A percentile compares a stretch with the other conserved stretches of the same genome.
phyloP scores from a whole-genome alignment of 108 stramenopile species.

The Craspedostauros australis region DNA sequence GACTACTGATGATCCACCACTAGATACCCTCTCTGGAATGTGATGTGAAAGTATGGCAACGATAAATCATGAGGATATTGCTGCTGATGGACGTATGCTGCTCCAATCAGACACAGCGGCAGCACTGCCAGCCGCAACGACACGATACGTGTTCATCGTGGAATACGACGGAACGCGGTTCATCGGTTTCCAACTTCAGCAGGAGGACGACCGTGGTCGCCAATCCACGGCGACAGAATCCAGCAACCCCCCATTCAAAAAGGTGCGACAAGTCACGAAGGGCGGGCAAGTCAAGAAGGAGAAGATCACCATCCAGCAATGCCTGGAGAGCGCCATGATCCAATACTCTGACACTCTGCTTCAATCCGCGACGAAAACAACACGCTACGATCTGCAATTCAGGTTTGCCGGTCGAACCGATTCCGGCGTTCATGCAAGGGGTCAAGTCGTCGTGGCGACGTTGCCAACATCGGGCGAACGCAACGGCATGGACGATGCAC shows the following conservation, averaged over 20 bases:
- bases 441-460: constrained; percentile 69
- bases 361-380: constrained; percentile 3
- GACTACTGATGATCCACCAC: too few relatives aligned
- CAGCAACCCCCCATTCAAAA: background rate
- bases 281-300: constrained; percentile 20
- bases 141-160: constrained; percentile 40
- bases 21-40: too few relatives aligned
- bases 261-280: constrained; percentile 12
- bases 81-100: too few relatives aligned
- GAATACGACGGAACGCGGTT: constrained; percentile 70
- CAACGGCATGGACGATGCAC: background rate
- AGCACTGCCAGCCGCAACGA: background rate
- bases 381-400: constrained; percentile 29
- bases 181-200: constrained; percentile 77
- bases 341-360: too few relatives aligned
- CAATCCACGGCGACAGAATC: constrained; percentile 22
- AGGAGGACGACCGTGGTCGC: too few relatives aligned
- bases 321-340: constrained; percentile 54
- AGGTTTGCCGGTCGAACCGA: constrained; percentile 74
- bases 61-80: too few relatives aligned
- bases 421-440: constrained; percentile 73
- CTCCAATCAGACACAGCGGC: background rate
- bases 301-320: constrained; percentile 55
- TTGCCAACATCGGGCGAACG: constrained; percentile 22
- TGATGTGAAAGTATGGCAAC: too few relatives aligned